phyloP scores from a whole-genome alignment of 2,329 filamentous ascomycete genomes.

The Geosmithia flava region DNA sequence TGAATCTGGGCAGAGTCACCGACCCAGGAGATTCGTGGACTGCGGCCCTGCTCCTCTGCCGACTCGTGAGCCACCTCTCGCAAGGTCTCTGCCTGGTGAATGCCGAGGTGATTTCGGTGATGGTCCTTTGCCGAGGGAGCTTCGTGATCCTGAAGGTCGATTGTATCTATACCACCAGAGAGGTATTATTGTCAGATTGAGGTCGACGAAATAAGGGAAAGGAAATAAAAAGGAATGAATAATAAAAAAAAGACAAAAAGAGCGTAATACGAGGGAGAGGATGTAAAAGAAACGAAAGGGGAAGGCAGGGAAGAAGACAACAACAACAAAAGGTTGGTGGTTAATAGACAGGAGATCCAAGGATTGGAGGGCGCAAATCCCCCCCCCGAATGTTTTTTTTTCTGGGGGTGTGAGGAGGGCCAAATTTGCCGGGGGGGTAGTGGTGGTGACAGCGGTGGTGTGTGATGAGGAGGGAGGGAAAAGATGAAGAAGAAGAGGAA shows the following conservation, averaged over 20 bases:
- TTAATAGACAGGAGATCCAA: too few relatives aligned
- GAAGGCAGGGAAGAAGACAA: too few relatives aligned
- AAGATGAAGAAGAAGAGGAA: neutral
- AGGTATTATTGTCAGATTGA: neutral
- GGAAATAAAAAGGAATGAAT: conserved; percentile 2
- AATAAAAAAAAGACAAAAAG: neutral
- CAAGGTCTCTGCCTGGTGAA: conserved; percentile 81
- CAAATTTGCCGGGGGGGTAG: neutral
- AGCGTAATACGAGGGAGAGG: neutral
- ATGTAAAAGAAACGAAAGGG: neutral
- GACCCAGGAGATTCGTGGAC: conserved; percentile 45
- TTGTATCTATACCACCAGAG: conserved; percentile 52
- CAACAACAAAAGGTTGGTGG: too few relatives aligned
- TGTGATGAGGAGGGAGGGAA: neutral
- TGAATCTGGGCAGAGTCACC: conserved; percentile 15
- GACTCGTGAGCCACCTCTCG: conserved; percentile 69
- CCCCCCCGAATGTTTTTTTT: neutral
- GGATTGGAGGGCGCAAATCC: too few relatives aligned
- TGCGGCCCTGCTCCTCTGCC: conserved; percentile 57
- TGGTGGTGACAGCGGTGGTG: neutral
- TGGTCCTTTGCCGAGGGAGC: conserved; percentile 80
- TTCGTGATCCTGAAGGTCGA: conserved; percentile 81
- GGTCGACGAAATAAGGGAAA: neutral
- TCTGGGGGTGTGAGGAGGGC: neutral
- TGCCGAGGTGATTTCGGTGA: conserved; percentile 44